Percentiles rank a stretch among this genome's conserved stretches.
Conservation (phyloP, 345 rosid genomes). For the Rubroshorea leprosula region DNA sequence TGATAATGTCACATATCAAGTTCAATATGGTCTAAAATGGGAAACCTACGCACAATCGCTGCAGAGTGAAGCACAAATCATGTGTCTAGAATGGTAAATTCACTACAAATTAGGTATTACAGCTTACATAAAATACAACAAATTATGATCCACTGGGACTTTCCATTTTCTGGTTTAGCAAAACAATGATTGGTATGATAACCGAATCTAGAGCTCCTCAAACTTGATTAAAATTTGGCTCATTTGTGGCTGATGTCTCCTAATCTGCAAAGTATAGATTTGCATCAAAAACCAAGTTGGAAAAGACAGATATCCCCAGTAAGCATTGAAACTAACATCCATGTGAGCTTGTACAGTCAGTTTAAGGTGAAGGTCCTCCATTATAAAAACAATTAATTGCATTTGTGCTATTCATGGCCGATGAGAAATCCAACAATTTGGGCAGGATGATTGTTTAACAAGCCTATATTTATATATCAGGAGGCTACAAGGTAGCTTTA, state of each 20-base stretch:
- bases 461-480: not conserved
- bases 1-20: no score
- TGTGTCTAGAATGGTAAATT: not conserved
- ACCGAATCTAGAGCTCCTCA: constrained; percentile 31
- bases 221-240: constrained; percentile 56
- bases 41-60: no score
- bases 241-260: constrained; percentile 77
- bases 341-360: not conserved
- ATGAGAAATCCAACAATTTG: no score
- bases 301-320: not conserved
- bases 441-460: no score
- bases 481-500: constrained; percentile 3
- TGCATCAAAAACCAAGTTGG: not conserved
- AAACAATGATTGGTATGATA: not conserved
- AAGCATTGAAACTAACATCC: not conserved
- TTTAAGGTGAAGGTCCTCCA: no score
- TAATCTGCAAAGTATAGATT: constrained; percentile 40
- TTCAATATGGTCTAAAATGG: no score
- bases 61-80: not conserved
- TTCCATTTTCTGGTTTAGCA: not conserved
- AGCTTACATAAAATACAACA: not conserved
- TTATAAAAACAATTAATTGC: no score
- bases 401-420: no score
- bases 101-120: not conserved
- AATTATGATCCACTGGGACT: no score